Evolutionary conservation across 1,284 basidiomycete species (phyloP), one percentile per base, ranked within the genome.

Genomic region (Naganishia liquefaciens): DNA sequence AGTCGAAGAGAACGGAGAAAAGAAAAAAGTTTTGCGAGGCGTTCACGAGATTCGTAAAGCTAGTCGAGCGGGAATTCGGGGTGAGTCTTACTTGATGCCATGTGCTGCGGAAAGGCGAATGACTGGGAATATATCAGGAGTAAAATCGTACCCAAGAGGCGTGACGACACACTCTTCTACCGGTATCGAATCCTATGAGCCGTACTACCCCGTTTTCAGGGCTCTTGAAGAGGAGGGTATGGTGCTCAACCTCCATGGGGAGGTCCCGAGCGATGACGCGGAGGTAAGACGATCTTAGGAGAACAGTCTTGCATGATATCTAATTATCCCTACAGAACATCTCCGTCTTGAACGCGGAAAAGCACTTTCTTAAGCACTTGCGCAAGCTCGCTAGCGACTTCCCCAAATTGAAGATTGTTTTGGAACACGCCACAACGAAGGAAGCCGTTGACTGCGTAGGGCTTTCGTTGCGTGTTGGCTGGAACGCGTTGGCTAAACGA

Each of bases 341-440:
- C 54, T 94, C 93, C 73, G 86, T 99, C 46, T 83, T 99, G 68
- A 99, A 99, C 73, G 95, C 96, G 17, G 96, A 99, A 76, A 84
- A 88, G 47, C 84, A 83, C 50, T 99, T 99, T 80, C 83, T 99
- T 37, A 87, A 89, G 3, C 94, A 99, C 78, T 84, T 99, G 17
- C 83, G 84, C 73, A 86, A 88, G 72, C 83, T 99, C 51, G 93
- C 98, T 72, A 78, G 81, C 61, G 83, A 84, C 28, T 99, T 99
- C 79, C 96, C 96, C n/a, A 84, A 82, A 46, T 85, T 99, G 62
- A 88, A 93, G 63, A 99, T 99, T 73, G 95, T 99, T 4, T 86
- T 99, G 44, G 96, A 99, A 79, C 96, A 99, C 75, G 96, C 96
- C n/a, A 99, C 96, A 0, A 98, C 94, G 1, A 85, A 90, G 43